A percentile compares a stretch with the other conserved stretches of the same genome.
Conservation (phyloP, 345 rosid species). For the Boechera retrofracta region DNA sequence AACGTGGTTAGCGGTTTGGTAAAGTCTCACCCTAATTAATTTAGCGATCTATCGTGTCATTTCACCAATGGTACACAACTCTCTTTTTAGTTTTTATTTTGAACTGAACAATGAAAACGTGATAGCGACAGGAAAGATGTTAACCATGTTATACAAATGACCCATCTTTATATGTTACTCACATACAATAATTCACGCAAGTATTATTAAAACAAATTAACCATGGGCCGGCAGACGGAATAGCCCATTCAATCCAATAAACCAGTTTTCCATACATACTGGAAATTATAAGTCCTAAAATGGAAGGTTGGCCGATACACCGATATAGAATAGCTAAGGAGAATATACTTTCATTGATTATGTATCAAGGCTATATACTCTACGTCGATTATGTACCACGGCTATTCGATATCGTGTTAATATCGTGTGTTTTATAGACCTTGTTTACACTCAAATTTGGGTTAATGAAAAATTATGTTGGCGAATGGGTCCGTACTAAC, state of each 20-base stretch:
- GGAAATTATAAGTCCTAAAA: background rate
- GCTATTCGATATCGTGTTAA: too few relatives aligned
- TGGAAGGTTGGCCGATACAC: background rate
- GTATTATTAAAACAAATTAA: background rate
- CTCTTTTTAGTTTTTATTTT: background rate
- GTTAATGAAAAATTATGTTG: too few relatives aligned
- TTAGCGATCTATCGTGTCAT: slow-evolving; percentile 23
- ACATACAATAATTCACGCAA: background rate
- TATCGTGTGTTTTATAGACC: too few relatives aligned
- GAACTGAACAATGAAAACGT: background rate
- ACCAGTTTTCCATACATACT: background rate
- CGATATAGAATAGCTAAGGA: too few relatives aligned
- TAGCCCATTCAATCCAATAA: background rate
- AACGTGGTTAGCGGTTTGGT: slow-evolving; percentile 1
- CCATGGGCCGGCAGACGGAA: background rate
- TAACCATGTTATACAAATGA: background rate
- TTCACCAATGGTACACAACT: background rate
- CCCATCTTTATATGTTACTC: background rate
- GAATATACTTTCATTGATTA: too few relatives aligned
- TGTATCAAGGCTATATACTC: too few relatives aligned
- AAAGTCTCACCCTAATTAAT: slow-evolving; percentile 18
- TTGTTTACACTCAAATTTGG: too few relatives aligned
- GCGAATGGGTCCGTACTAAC: too few relatives aligned
- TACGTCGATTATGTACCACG: too few relatives aligned
- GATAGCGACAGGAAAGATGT: background rate